These are phyloP conservation scores for Aspergillus baeticus DNA, from an alignment of 495 filamentous ascomycete genomes.

Conservation along the genomic window DNA sequence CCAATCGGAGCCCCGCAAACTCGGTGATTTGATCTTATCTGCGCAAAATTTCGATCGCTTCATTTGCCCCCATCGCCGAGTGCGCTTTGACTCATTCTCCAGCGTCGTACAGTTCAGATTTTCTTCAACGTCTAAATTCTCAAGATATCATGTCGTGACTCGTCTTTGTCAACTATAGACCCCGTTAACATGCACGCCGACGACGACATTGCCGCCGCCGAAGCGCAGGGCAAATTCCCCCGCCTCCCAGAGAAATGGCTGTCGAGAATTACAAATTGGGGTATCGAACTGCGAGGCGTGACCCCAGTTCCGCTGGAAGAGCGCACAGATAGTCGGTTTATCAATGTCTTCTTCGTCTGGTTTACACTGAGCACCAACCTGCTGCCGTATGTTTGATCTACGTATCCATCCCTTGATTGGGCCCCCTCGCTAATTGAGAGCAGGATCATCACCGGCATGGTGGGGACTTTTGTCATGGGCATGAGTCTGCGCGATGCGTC, in stretches of 20 bases:
- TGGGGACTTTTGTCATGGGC: slow-evolving; percentile 47
- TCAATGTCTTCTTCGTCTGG: slow-evolving; percentile 32
- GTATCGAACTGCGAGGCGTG: slow-evolving; percentile 34
- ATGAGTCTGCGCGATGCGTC: slow-evolving; percentile 46
- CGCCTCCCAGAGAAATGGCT: slow-evolving; percentile 9
- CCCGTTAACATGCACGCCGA: background rate
- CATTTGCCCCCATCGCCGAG: background rate
- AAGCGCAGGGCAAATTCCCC: background rate
- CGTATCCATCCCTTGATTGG: slow-evolving; percentile 9
- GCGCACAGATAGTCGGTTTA: slow-evolving; percentile 44
- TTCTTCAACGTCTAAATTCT: too few relatives aligned
- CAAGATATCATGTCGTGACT: too few relatives aligned
- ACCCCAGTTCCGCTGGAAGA: slow-evolving; percentile 44
- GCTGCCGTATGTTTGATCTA: slow-evolving; percentile 4
- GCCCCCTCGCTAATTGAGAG: slow-evolving; percentile 12
- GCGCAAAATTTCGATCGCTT: too few relatives aligned
- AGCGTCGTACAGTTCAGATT: too few relatives aligned
- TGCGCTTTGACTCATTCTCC: background rate
- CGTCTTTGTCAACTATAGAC: background rate
- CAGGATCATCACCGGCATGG: slow-evolving; percentile 57
- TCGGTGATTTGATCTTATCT: too few relatives aligned
- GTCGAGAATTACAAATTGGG: slow-evolving; percentile 10
- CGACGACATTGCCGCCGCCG: background rate
- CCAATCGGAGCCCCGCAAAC: too few relatives aligned
- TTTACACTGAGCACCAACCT: slow-evolving; percentile 22